Evolutionary conservation across 345 rosid species (phyloP), one percentile per base, ranked within the genome.

Genomic region (Geranium brycei): DNA sequence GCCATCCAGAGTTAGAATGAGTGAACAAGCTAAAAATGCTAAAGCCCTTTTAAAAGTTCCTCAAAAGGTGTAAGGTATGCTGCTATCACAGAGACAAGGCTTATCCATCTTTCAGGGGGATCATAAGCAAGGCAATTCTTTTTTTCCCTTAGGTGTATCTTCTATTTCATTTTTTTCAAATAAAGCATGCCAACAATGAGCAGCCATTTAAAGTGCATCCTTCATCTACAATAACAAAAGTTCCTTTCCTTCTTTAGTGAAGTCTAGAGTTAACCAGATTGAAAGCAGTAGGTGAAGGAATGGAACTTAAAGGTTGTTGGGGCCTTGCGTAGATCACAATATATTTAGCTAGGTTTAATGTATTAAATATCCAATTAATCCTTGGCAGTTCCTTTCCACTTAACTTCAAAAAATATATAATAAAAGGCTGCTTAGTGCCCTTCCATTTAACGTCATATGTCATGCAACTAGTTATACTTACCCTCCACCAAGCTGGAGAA

Each of bases 401-500:
- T 23, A 23, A 23, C 28, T 23, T 23, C 28, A 23, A 35, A 7
- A 35, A 35, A 35, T 4, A 35, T 7, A 35, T 23, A 23, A 23
- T 23, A 3, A 7, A 35, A 35, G 4, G 41, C 4, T 4, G 41
- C 41, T 4, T 7, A 35, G 5, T 35, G 14, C 15, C 53, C 53
- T 47, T 47, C 53, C 53, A 47, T 13, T 6, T 47, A 47, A 18
- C 31, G 7, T 19, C 7, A 13, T 19, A 60, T 10, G 31, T 0
- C 31, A 17, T 59, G 31, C 12, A 19, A 58, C 3, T 3, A 17
- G 4, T n/a, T 64, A 19, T 51, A 68, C 91, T 77, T 76, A 91
- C 98, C 70, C 89, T 85, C 96, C 96, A 91, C 95, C 98, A 91
- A 69, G 73, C 67, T 58, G 72, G 61, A 69, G 95, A 85, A 68